phyloP scores from a whole-genome alignment of 805 yeast species.

The Candida methanosorbosa region DNA sequence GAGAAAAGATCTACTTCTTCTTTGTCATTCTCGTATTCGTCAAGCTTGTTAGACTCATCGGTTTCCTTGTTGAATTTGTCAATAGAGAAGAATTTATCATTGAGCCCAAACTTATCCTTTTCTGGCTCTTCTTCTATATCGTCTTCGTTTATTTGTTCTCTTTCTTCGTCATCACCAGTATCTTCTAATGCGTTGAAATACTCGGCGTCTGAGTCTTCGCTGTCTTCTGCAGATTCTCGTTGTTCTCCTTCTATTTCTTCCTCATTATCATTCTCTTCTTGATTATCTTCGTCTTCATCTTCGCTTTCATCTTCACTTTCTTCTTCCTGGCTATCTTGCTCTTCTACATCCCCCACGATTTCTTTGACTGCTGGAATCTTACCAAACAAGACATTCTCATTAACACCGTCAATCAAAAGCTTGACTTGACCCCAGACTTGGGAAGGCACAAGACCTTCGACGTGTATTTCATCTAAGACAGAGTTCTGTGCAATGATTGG shows the following conservation, averaged over 20 bases:
- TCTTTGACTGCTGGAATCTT: constrained; percentile 45
- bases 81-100: constrained; percentile 69
- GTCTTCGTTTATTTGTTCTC: constrained; percentile 14
- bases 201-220: constrained; percentile 18
- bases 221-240: constrained; percentile 16
- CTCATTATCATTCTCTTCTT: constrained; percentile 14
- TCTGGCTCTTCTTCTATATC: constrained; percentile 19
- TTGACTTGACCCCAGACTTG: constrained; percentile 94
- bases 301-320: constrained; percentile 16
- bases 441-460: constrained; percentile 81
- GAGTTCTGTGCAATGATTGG: constrained; percentile 40
- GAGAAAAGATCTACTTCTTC: constrained; percentile 21
- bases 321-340: constrained; percentile 9
- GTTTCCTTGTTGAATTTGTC: constrained; percentile 72
- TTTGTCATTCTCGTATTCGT: constrained; percentile 17
- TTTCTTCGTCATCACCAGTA: constrained; percentile 20
- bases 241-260: constrained; percentile 17
- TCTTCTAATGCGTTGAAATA: constrained; percentile 17
- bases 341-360: constrained; percentile 15
- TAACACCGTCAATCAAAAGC: constrained; percentile 71
- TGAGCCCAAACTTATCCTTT: constrained; percentile 49
- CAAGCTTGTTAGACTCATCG: constrained; percentile 19
- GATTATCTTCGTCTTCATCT: constrained; percentile 17
- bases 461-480: constrained; percentile 70
- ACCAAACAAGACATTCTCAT: constrained; percentile 50